Conservation (phyloP, 768 basidiomycete genomes). For the Mrakia hoshinonis region DNA sequence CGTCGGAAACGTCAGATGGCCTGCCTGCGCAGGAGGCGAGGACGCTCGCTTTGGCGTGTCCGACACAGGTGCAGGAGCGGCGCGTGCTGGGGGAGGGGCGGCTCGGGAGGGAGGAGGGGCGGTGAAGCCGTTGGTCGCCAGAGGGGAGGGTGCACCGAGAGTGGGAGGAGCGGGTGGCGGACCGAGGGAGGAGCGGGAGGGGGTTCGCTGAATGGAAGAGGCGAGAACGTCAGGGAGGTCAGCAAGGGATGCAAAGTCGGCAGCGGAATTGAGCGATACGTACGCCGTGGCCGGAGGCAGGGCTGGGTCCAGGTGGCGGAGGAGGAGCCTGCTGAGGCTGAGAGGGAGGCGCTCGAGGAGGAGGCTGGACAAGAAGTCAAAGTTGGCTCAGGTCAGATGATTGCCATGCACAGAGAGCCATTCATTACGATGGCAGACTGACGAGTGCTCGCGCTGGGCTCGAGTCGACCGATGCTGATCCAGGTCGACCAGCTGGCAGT, state of each 20-base stretch:
- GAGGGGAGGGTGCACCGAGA: constrained; percentile 8
- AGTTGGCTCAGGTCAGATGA: neutral
- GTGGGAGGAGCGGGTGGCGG: neutral
- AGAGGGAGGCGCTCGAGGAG: constrained; percentile 16
- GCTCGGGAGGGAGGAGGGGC: neutral
- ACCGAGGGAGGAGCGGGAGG: constrained; percentile 1
- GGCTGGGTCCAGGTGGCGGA: constrained; percentile 13
- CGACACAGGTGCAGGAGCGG: constrained; percentile 18
- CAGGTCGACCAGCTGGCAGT: constrained; percentile 8
- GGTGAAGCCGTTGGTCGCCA: neutral
- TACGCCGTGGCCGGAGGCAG: neutral
- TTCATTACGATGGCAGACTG: no score
- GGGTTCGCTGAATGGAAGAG: neutral
- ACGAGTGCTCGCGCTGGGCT: constrained; percentile 1
- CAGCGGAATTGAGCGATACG: neutral
- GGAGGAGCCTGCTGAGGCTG: constrained; percentile 6
- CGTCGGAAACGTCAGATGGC: constrained; percentile 65
- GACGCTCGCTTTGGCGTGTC: constrained; percentile 43
- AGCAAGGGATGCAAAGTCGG: neutral
- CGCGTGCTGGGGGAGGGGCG: neutral
- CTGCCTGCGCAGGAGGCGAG: constrained; percentile 55
- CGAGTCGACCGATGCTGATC: neutral
- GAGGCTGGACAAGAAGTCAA: constrained; percentile 5
- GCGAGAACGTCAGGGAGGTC: no score
- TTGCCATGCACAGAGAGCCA: no score